These are phyloP conservation scores for Kuraishia ogatae DNA, from an alignment of 805 yeast genomes.

Conservation along the genomic window DNA sequence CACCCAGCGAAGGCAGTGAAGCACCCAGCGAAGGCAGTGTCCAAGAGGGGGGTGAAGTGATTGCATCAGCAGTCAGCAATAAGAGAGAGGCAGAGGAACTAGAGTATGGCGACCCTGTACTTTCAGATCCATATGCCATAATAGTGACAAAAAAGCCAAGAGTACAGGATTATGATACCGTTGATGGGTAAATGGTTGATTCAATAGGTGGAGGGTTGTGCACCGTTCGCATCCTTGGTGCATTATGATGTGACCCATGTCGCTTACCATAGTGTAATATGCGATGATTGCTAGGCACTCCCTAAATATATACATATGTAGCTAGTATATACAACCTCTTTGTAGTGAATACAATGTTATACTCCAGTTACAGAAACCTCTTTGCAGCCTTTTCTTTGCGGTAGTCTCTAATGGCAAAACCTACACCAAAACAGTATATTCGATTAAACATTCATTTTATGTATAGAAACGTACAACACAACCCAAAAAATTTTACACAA, in stretches of 20 bases:
- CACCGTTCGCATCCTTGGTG: too few species aligned
- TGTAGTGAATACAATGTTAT: neutral
- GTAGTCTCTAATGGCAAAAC: too few species aligned
- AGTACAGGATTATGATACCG: neutral
- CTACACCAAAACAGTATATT: too few species aligned
- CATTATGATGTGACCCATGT: too few species aligned
- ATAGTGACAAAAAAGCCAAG: neutral
- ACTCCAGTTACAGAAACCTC: too few species aligned
- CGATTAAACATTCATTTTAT: neutral
- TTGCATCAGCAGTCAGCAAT: neutral
- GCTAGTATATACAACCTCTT: neutral
- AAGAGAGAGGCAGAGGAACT: neutral
- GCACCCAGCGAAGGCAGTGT: too few species aligned
- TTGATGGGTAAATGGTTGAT: neutral
- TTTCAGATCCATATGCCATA: neutral
- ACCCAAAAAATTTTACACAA: neutral
- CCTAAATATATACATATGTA: too few species aligned
- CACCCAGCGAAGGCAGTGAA: too few species aligned
- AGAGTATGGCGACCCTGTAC: neutral
- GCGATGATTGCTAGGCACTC: neutral
- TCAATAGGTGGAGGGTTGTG: too few species aligned
- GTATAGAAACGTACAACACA: neutral
- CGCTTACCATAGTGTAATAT: too few species aligned
- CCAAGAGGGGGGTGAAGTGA: neutral
- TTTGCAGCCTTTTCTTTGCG: too few species aligned